A percentile compares a stretch with the other conserved stretches of the same genome.
Conservation (phyloP, 495 filamentous ascomycete genomes). For the Podospora pseudocomata region DNA sequence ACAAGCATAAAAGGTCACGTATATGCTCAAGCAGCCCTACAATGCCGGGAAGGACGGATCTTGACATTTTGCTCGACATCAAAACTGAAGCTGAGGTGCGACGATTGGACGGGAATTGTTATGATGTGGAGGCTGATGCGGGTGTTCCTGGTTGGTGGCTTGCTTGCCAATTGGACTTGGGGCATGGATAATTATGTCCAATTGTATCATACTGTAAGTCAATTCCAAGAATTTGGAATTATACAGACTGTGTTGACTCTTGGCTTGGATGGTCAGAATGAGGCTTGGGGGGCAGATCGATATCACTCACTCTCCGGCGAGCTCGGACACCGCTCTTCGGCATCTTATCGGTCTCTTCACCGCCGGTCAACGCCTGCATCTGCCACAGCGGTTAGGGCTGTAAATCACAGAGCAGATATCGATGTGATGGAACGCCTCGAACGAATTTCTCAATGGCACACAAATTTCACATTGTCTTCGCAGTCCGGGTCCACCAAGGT, state of each 20-base stretch:
- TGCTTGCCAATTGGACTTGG: background rate
- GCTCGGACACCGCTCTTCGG: background rate
- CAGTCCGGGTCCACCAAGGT: background rate
- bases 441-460: background rate
- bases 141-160: background rate
- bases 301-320: background rate
- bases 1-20: background rate
- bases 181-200: background rate
- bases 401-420: background rate
- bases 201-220: background rate
- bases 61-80: background rate
- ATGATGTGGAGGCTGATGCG: background rate
- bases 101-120: background rate
- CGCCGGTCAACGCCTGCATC: no score
- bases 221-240: background rate
- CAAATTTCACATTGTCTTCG: background rate
- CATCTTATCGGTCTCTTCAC: background rate
- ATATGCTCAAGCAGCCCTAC: background rate
- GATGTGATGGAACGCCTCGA: background rate
- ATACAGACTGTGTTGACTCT: background rate
- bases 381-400: background rate
- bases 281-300: background rate
- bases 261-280: background rate
- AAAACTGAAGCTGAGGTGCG: background rate
- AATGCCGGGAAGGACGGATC: background rate